phyloP scores from a whole-genome alignment of 768 basidiomycete species.

The Tylopilus plumbeoviolaceoides region DNA sequence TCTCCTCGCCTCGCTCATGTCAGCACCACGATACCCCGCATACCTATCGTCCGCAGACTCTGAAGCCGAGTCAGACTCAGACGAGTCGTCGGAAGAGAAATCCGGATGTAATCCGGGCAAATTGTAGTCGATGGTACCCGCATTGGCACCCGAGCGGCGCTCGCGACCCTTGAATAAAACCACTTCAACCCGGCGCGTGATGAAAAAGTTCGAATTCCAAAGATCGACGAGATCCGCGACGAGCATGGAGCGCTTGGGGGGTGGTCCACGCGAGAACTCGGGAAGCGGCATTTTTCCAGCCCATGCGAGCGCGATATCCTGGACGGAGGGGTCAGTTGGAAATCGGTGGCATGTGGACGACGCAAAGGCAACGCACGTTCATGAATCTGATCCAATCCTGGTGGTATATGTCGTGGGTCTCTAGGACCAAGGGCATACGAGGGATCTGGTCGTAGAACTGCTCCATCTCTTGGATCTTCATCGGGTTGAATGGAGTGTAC shows the following conservation, averaged over 20 bases:
- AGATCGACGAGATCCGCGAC: constrained; percentile 70
- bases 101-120: constrained; percentile 48
- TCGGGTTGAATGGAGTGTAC: constrained; percentile 65
- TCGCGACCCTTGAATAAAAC: constrained; percentile 78
- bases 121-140: constrained; percentile 52
- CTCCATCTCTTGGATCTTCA: constrained; percentile 77
- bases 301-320: constrained; percentile 79
- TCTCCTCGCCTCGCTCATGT: constrained; percentile 48
- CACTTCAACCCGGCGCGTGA: constrained; percentile 69
- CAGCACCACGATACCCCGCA: constrained; percentile 41
- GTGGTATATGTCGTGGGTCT: constrained; percentile 71
- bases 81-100: constrained; percentile 36
- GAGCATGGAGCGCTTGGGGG: constrained; percentile 56
- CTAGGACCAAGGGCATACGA: constrained; percentile 67
- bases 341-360: not conserved
- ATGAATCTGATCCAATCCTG: constrained; percentile 81
- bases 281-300: constrained; percentile 69
- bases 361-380: constrained; percentile 45
- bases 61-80: constrained; percentile 38
- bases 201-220: constrained; percentile 79
- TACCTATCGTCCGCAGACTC: constrained; percentile 42
- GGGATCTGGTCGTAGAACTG: constrained; percentile 63
- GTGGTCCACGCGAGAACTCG: constrained; percentile 41
- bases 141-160: constrained; percentile 62
- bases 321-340: not conserved